phyloP scores from a whole-genome alignment of 495 filamentous ascomycete species.

The Daldinia concentrica region DNA sequence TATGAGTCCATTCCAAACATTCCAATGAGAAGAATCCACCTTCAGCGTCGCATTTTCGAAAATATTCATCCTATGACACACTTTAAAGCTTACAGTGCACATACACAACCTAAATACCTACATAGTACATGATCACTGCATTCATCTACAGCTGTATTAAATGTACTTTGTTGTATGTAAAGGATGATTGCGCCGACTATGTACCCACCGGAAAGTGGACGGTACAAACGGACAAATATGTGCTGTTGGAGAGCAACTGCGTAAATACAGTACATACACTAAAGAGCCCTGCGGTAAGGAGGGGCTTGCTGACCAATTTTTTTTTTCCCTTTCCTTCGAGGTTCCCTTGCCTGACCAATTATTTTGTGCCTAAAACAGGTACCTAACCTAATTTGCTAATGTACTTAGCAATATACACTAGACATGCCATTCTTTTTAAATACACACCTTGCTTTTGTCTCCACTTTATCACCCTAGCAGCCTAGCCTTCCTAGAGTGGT shows the following conservation, averaged over 20 bases:
- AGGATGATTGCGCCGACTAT: constrained; percentile 19
- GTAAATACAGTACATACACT: background rate
- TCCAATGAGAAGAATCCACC: constrained; percentile 18
- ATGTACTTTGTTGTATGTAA: constrained; percentile 1
- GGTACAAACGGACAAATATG: constrained; percentile 11
- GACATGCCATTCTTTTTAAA: background rate
- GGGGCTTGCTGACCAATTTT: constrained; percentile 1
- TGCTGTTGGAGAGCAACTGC: background rate
- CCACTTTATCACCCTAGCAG: background rate
- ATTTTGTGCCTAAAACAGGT: background rate
- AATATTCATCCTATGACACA: constrained; percentile 14
- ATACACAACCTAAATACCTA: background rate
- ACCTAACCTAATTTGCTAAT: background rate
- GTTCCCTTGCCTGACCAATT: background rate
- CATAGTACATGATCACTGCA: constrained; percentile 1
- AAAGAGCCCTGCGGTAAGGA: background rate
- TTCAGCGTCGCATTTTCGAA: constrained; percentile 3
- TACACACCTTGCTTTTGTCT: background rate
- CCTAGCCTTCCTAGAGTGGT: background rate
- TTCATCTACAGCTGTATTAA: constrained; percentile 1
- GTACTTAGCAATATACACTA: constrained; percentile 1
- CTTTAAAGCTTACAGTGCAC: constrained; percentile 14
- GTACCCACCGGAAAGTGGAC: constrained; percentile 27
- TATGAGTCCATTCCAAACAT: constrained; percentile 23
- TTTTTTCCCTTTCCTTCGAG: background rate